Base-by-base conservation (phyloP, 2,329 filamentous ascomycete genomes). In the Nemania sp. region DNA sequence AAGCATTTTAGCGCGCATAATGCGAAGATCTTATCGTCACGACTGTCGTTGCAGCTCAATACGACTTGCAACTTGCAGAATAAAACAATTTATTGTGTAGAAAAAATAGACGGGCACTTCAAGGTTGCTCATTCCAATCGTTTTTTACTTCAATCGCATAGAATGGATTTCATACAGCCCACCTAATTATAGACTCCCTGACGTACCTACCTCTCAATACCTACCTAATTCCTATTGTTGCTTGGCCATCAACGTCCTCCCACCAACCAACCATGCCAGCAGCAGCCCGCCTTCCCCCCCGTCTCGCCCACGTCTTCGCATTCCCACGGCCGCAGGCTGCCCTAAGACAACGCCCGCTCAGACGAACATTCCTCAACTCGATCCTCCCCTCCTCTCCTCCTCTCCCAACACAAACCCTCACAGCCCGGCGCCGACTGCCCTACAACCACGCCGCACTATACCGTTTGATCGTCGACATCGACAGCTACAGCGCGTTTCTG, bases 401-500 rank as follows among this genome's bases (percentile, higher is more conserved):
- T 33, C 47, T 44, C 2, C 51, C 57, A 71, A 36, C 70, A 5
- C 89, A 92, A 68, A 83, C 77, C 60, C 80, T 97, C 52, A 83
- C 81, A 46, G 91, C 91, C 9, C 79, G 80, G 17, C 88, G 91
- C 57, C 88, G 80, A 3, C 86, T 97, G 12, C 88, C 89, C 12
- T 95, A 95, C 77, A 75, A 86, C 0, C 77, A 84, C 26, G 66
- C 73, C 4, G 77, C 83, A 1, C 85, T 99, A 63, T 99, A 94
- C 82, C 78, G 80, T 62, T 81, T 97, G 49, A 92, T 99, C 71
- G 86, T 91, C 74, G 91, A 97, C 72, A 86, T 99, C 61, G 83
- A 90, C 71, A 84, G 84, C 59, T 99, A 99, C 81, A 77, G 81
- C 31, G 71, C 78, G 61, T 99, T 97, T 78, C 83, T 99, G n/a